These are phyloP conservation scores for Asclepias syriaca DNA, from an alignment of 257 asterid species.

Conservation along the genomic window DNA sequence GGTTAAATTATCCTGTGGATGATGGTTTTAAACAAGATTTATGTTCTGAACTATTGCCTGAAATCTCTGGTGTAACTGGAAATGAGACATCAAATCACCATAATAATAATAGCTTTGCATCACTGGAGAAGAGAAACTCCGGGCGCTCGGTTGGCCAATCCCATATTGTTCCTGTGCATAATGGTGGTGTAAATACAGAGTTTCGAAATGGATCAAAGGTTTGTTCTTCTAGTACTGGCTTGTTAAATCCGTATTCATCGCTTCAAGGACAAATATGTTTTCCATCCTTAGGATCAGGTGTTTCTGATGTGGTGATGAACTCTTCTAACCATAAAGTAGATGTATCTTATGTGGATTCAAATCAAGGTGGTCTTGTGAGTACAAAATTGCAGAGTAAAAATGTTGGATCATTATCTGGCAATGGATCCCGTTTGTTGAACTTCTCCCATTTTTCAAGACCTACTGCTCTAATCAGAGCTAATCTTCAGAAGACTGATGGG, in stretches of 20 bases:
- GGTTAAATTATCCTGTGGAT: slow-evolving; percentile 56
- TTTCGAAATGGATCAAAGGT: slow-evolving; percentile 27
- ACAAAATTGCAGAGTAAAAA: slow-evolving; percentile 29
- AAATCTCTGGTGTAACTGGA: slow-evolving; percentile 53
- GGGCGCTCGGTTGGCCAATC: slow-evolving; percentile 28
- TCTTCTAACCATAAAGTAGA: slow-evolving; percentile 25
- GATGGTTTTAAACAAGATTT: slow-evolving; percentile 47
- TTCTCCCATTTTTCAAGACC: slow-evolving; percentile 77
- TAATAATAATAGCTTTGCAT: slow-evolving; percentile 22
- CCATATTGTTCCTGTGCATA: slow-evolving; percentile 22
- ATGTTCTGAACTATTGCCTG: slow-evolving; percentile 54
- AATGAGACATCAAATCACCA: slow-evolving; percentile 36
- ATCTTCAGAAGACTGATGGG: slow-evolving; percentile 32
- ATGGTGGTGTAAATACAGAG: slow-evolving; percentile 15
- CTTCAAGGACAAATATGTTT: slow-evolving; percentile 40
- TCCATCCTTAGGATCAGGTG: slow-evolving; percentile 43
- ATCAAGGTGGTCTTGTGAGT: slow-evolving; percentile 27
- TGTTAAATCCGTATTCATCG: slow-evolving; percentile 32
- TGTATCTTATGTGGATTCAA: slow-evolving; percentile 25
- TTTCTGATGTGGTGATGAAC: slow-evolving; percentile 35
- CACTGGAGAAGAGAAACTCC: slow-evolving; percentile 37
- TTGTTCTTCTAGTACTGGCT: slow-evolving; percentile 39
- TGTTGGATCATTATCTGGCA: slow-evolving; percentile 23
- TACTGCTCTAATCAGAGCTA: slow-evolving; percentile 38
- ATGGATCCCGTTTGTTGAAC: slow-evolving; percentile 43